Percentiles rank a stretch among this genome's conserved stretches.
Conservation (phyloP, 495 filamentous ascomycete species). For the Saxophila tyrrhenica region DNA sequence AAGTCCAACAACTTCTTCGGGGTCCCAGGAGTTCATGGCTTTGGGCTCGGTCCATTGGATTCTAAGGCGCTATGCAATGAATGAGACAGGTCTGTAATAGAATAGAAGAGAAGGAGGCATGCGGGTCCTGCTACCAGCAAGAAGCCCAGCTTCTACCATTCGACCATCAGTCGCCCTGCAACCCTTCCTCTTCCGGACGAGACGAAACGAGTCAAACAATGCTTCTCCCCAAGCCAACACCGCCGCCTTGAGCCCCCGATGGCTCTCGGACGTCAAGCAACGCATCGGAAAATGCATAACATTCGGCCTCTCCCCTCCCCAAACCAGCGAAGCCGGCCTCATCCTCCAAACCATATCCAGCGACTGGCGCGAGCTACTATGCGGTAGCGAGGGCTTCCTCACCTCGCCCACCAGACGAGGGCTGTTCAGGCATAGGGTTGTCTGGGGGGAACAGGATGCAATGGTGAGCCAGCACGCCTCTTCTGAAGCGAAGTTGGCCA, state of each 20-base stretch:
- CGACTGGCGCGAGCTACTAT: conserved; percentile 71
- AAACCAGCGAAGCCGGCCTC: conserved; percentile 48
- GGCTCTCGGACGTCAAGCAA: conserved; percentile 63
- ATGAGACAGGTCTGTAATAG: too few relatives aligned
- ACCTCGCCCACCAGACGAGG: conserved; percentile 53
- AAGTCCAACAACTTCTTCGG: too few relatives aligned
- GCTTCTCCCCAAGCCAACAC: conserved; percentile 10
- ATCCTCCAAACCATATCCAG: conserved; percentile 50
- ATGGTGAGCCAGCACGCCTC: background rate
- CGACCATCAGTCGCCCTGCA: background rate
- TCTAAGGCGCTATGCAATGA: too few relatives aligned
- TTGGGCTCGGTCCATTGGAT: too few relatives aligned
- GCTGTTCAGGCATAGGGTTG: conserved; percentile 59
- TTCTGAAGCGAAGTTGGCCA: background rate
- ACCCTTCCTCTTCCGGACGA: background rate
- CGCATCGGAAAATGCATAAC: conserved; percentile 75
- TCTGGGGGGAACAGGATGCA: conserved; percentile 83
- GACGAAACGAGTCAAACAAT: conserved; percentile 1
- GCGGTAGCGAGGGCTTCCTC: conserved; percentile 72
- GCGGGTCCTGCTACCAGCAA: background rate
- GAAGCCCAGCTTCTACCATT: background rate
- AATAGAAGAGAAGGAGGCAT: too few relatives aligned
- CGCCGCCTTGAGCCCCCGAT: conserved; percentile 38
- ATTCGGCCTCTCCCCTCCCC: conserved; percentile 56
- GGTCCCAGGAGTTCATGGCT: too few relatives aligned